Conservation (phyloP, 257 asterid genomes). For the Paulownia fortunei region DNA sequence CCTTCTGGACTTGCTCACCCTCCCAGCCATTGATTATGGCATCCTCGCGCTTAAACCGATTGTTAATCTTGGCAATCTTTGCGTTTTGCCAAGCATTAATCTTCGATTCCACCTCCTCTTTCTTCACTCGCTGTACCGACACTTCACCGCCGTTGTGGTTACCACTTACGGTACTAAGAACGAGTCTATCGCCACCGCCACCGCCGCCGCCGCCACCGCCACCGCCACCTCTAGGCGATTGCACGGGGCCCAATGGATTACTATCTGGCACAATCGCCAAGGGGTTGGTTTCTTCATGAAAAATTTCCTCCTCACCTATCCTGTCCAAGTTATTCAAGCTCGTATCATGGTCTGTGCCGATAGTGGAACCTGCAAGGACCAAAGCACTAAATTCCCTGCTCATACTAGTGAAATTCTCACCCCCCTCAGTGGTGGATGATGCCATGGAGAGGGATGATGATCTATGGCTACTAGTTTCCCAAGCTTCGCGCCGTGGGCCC, state of each 20-base stretch:
- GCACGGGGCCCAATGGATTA: constrained; percentile 34
- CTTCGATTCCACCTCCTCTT: constrained; percentile 89
- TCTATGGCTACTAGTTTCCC: constrained; percentile 59
- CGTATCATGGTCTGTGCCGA: constrained; percentile 43
- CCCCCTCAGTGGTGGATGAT: constrained; percentile 44
- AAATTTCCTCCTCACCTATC: constrained; percentile 64
- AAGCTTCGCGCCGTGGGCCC: constrained; percentile 40
- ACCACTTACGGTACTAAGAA: neutral
- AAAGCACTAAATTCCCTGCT: constrained; percentile 81
- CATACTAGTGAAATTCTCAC: constrained; percentile 72
- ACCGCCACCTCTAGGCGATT: no score
- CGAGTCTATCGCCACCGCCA: constrained; percentile 14
- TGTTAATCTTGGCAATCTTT: constrained; percentile 76
- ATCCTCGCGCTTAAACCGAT: constrained; percentile 89
- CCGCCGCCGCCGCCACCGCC: constrained; percentile 20
- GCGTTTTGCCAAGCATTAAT: constrained; percentile 90
- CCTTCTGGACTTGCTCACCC: constrained; percentile 84
- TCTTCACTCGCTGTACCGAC: constrained; percentile 75
- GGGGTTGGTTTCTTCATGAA: constrained; percentile 60
- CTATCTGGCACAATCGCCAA: constrained; percentile 76
- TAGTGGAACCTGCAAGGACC: constrained; percentile 67
- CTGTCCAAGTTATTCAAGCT: constrained; percentile 45
- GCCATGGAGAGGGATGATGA: constrained; percentile 59
- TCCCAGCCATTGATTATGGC: constrained; percentile 83
- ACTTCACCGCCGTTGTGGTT: constrained; percentile 26